Base-by-base conservation (phyloP, 2,329 filamentous ascomycete genomes). In the Ascomycota sp. region DNA sequence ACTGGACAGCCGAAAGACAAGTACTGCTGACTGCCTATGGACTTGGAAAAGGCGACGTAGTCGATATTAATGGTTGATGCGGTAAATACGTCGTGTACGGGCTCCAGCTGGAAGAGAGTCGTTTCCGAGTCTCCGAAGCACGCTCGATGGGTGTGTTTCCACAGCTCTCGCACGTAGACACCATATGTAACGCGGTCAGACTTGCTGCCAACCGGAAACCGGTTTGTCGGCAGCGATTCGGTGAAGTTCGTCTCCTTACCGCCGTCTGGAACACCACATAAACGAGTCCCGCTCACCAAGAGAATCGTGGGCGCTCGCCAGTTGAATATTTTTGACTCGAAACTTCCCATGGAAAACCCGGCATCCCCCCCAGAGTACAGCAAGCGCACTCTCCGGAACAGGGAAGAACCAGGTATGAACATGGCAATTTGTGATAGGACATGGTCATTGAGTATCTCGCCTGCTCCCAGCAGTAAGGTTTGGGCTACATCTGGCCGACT, bases 321-420 rank as follows among this genome's bases (percentile, higher is more conserved):
- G 48, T 82, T 77, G 53, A 82, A 77, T 3, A 80, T 72, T 42
- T 72, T 74, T 13, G 72, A 66, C 47, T 81, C 73, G 40, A 82
- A 81, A 36, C 72, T 75, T 16, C 76, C 75, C 68, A 82, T 76
- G 13, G 74, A 79, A 51, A 81, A 83, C 6, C 77, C 77, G 9
- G 74, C 69, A 24, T 70, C 66, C 32, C 66, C 71, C 6, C 76
- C 77, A 1, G 72, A 74, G 47, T 82, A 83, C 0, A 83, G 57
- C 2, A 71, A 61, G 1, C 74, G 66, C 2, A 82, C 57, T 3
- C 68, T 61, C 9, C 69, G 59, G 47, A 81, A 82, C 6, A 83
- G 59, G 2, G 65, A 62, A 5, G 59, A 58, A 6, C 72, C 69
- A 2, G 68, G 68, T 25, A 83, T 60, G 46, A 82, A 81, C 45